Base-by-base conservation (phyloP, 805 yeast genomes). In the Yarrowia bubula region DNA sequence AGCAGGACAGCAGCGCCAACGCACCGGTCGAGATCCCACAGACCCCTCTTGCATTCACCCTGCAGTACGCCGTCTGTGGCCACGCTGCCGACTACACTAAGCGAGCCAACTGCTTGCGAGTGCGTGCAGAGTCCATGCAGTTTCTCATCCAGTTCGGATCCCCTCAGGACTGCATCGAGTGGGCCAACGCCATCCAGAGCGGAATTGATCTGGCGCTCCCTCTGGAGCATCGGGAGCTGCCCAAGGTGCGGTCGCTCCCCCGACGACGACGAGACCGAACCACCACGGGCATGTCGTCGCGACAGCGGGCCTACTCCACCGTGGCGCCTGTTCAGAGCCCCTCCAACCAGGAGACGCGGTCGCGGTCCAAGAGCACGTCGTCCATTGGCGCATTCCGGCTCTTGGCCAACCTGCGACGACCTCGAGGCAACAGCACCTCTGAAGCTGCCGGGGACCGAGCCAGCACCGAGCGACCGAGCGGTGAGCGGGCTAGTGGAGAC, bases 181-280 rank as follows among this genome's bases (percentile, higher is more conserved):
- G 97, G 98, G 83, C 90, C 66, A 81, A 84, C 71, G 86, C 85
- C 50, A 67, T 95, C 15, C 84, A 84, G 64, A 82, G 86, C 10
- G 98, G 95, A 0, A 87, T 87, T 60, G 95, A 89, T 69, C 84
- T 92, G 37, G 80, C 97, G 1, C 78, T 92, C 60, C 97, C 95
- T 68, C 72, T 93, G 22, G 85, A 82, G 38, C 81, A 83, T 51
- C 81, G 98, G 55, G 86, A 84, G 58, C 75, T 85, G 72, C 97
- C 97, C 11, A 82, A 80, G 47, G 91, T 87, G 72, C 81, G 95
- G 71, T 86, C 93, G 0, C 91, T 90, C 14, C 96, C 97, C 6
- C 78, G 93, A 68, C 80, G 95, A 67, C 37, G 65, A 6, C 38
- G 65, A 11, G 51, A 58, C 22, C 41, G 61, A 14, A 14, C 17